These are phyloP conservation scores for Trichosporon asahii DNA, from an alignment of 1,284 basidiomycete species.

Conservation along the genomic window DNA sequence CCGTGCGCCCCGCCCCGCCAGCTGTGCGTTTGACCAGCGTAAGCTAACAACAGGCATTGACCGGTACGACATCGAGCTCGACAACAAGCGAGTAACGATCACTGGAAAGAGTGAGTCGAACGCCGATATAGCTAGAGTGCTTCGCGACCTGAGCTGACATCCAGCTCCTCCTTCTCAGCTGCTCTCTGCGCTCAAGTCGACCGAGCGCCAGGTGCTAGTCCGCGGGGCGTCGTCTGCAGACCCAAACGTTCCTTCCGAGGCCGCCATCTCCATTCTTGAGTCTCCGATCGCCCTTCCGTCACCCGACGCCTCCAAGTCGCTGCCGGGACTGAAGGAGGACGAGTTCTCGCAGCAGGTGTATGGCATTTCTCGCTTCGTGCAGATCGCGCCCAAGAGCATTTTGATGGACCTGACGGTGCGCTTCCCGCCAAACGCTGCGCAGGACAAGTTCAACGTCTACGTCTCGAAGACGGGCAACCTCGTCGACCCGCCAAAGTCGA, in stretches of 20 bases:
- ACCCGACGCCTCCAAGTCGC: conserved; percentile 17
- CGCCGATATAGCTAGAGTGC: too few relatives aligned
- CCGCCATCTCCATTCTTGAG: conserved; percentile 53
- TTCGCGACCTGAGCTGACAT: conserved; percentile 12
- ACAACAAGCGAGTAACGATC: conserved; percentile 49
- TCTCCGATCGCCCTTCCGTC: conserved; percentile 42
- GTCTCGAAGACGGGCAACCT: conserved; percentile 50
- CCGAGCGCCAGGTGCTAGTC: conserved; percentile 53
- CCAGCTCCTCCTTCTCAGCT: conserved; percentile 51
- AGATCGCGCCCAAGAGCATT: conserved; percentile 47
- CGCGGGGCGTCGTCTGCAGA: conserved; percentile 43
- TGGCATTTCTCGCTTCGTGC: conserved; percentile 52
- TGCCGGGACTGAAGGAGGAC: conserved; percentile 45
- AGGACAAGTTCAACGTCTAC: conserved; percentile 34
- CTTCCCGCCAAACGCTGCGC: conserved; percentile 34
- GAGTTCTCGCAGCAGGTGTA: conserved; percentile 51
- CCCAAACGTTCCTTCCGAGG: conserved; percentile 31
- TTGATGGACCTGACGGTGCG: conserved; percentile 52
- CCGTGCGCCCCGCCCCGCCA: neutral
- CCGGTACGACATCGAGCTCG: conserved; percentile 50
- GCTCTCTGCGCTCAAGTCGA: conserved; percentile 48
- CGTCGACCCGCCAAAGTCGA: conserved; percentile 45
- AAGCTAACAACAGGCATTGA: conserved; percentile 40
- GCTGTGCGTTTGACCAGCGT: too few relatives aligned
- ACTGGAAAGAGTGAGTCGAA: conserved; percentile 45